Percentiles rank a stretch among this genome's conserved stretches.
Evolutionary conservation across 495 filamentous ascomycete species (phyloP).

Genomic region (Evansstolkia leycettana): DNA sequence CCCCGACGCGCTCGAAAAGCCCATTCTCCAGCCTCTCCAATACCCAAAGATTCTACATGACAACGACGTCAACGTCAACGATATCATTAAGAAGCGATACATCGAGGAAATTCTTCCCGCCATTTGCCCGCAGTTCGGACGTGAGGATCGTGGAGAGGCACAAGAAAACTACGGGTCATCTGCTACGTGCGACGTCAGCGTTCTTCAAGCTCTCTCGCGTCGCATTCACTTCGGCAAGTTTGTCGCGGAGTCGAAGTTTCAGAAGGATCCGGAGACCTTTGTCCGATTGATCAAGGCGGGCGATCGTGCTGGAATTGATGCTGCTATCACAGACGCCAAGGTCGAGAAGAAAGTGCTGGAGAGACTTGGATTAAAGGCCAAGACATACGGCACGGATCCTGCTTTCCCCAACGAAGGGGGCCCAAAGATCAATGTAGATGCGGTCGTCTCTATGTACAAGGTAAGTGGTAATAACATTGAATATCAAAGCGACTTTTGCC

Average conservation of each 20-base stretch:
- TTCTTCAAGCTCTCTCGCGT: slow-evolving; percentile 81
- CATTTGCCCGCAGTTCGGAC: slow-evolving; percentile 59
- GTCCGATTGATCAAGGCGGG: slow-evolving; percentile 64
- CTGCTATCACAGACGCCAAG: slow-evolving; percentile 76
- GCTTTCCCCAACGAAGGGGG: slow-evolving; percentile 41
- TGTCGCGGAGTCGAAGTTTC: slow-evolving; percentile 97
- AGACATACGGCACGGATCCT: slow-evolving; percentile 90
- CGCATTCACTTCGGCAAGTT: slow-evolving; percentile 98
- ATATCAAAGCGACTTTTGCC: neutral
- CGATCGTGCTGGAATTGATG: slow-evolving; percentile 71
- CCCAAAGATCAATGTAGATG: slow-evolving; percentile 81
- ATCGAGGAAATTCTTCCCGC: slow-evolving; percentile 69
- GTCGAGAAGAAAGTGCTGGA: slow-evolving; percentile 92
- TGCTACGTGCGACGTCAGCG: slow-evolving; percentile 81
- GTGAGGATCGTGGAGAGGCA: slow-evolving; percentile 68
- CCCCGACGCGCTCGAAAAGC: slow-evolving; percentile 63
- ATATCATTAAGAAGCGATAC: slow-evolving; percentile 75
- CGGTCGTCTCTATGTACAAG: slow-evolving; percentile 89
- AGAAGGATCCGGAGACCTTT: slow-evolving; percentile 66
- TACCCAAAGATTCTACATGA: slow-evolving; percentile 88
- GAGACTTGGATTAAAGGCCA: slow-evolving; percentile 78
- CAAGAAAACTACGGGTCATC: slow-evolving; percentile 93
- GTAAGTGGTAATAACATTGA: slow-evolving; percentile 23
- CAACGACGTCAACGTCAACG: slow-evolving; percentile 87
- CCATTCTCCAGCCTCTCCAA: slow-evolving; percentile 73